A percentile compares a stretch with the other conserved stretches of the same genome.
phyloP scores from a whole-genome alignment of 2,329 filamentous ascomycete species.

The Capronia coronata region DNA sequence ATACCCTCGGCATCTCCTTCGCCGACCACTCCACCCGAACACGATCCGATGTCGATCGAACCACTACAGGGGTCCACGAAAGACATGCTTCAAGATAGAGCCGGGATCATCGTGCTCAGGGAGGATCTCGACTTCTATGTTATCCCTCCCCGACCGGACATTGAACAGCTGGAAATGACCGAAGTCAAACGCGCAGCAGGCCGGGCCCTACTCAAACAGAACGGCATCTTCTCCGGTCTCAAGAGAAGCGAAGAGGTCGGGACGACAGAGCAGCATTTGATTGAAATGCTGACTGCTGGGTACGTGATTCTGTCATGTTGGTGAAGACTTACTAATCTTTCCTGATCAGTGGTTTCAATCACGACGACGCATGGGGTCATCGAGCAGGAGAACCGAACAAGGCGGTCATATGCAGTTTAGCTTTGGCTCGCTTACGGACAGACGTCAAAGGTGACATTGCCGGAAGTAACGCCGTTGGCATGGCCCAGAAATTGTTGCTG shows the following conservation, averaged over 20 bases:
- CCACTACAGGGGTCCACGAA: constrained; percentile 62
- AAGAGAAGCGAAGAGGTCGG: constrained; percentile 93
- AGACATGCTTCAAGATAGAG: constrained; percentile 77
- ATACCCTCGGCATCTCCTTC: constrained; percentile 70
- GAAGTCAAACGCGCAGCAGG: constrained; percentile 91
- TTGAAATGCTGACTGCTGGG: constrained; percentile 99
- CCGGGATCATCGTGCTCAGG: constrained; percentile 91
- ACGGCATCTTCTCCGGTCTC: constrained; percentile 92
- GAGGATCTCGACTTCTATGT: constrained; percentile 98
- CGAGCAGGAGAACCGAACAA: constrained; percentile 97
- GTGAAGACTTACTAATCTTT: neutral
- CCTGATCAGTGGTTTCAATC: constrained; percentile 83
- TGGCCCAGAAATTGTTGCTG: constrained; percentile 94
- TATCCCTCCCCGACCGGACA: constrained; percentile 79
- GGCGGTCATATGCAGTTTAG: constrained; percentile 94
- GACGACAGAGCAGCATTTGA: constrained; percentile 94
- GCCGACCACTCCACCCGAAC: constrained; percentile 54
- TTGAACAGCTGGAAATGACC: constrained; percentile 84
- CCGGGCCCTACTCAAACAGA: constrained; percentile 74
- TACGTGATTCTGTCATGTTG: constrained; percentile 44
- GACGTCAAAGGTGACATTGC: constrained; percentile 74
- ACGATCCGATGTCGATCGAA: constrained; percentile 63
- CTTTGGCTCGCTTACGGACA: constrained; percentile 82
- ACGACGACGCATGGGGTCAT: constrained; percentile 92
- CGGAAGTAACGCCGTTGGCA: constrained; percentile 75